phyloP scores from a whole-genome alignment of 2,329 filamentous ascomycete species.

The Rhynchosporium secalis region DNA sequence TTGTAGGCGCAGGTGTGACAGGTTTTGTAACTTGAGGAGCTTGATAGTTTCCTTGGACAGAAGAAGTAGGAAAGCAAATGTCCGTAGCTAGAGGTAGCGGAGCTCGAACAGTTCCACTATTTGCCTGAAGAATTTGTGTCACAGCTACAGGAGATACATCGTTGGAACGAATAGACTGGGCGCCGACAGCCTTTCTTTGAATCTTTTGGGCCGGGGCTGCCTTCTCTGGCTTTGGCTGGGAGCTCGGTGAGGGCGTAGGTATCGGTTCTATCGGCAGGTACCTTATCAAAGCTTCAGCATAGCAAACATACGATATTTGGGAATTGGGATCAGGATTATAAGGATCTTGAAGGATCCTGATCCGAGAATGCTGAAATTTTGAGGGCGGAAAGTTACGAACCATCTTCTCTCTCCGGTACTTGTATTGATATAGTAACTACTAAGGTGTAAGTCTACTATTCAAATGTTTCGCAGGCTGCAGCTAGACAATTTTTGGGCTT shows the following conservation, averaged over 20 bases:
- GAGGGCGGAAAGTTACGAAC: neutral
- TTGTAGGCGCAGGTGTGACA: neutral
- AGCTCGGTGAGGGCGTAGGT: neutral
- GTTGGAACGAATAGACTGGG: neutral
- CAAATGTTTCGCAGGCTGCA: neutral
- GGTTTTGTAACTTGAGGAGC: neutral
- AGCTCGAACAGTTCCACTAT: constrained; percentile 2
- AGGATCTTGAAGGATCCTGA: too few relatives aligned
- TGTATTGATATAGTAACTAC: constrained; percentile 10
- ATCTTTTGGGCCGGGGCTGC: neutral
- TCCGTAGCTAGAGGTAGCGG: constrained; percentile 69
- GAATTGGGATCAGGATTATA: too few relatives aligned
- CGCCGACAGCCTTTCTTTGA: constrained; percentile 4
- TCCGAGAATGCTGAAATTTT: too few relatives aligned
- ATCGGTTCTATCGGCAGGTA: neutral
- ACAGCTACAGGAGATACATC: neutral
- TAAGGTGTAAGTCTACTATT: neutral
- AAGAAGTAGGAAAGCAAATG: constrained; percentile 63
- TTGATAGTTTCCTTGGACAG: constrained; percentile 39
- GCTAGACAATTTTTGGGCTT: neutral
- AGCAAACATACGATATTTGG: too few relatives aligned
- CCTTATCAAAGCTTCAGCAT: too few relatives aligned
- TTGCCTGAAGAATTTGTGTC: neutral
- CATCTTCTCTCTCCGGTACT: constrained; percentile 8
- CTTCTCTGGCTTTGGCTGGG: neutral